Evolutionary conservation across 2,329 filamentous ascomycete genomes (phyloP).

Genomic region (Aureobasidium sp.): DNA sequence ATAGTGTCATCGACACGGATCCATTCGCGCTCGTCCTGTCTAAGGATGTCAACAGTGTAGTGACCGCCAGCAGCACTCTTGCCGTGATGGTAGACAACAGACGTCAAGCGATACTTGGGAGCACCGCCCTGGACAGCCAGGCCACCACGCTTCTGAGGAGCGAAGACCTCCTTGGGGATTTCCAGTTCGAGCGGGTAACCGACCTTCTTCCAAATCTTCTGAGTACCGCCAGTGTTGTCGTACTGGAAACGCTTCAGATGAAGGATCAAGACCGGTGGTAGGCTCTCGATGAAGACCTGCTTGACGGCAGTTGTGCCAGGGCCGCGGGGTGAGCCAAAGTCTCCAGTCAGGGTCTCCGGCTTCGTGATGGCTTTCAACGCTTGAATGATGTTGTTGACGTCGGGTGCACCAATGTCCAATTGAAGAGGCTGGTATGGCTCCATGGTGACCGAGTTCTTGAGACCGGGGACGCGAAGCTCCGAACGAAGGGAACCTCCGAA

Average conservation of each 20-base stretch:
- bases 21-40: conserved; percentile 94
- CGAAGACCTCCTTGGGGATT: conserved; percentile 83
- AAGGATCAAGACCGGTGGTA: conserved; percentile 85
- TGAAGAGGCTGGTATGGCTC: conserved; percentile 93
- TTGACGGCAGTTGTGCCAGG: conserved; percentile 75
- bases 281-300: conserved; percentile 85
- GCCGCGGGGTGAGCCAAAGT: conserved; percentile 73
- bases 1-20: conserved; percentile 91
- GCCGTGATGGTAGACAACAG: conserved; percentile 94
- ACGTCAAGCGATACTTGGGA: conserved; percentile 77
- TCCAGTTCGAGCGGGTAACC: conserved; percentile 93
- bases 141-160: conserved; percentile 61
- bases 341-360: conserved; percentile 74
- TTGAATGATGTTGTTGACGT: conserved; percentile 86
- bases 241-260: conserved; percentile 98
- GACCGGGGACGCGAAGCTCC: conserved; percentile 75
- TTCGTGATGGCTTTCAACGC: conserved; percentile 78
- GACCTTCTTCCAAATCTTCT: conserved; percentile 98
- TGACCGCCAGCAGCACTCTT: conserved; percentile 94
- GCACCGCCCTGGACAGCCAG: conserved; percentile 58
- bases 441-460: conserved; percentile 83
- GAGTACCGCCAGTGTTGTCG: conserved; percentile 75
- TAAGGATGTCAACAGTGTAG: conserved; percentile 93
- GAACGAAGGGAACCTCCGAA: conserved; percentile 89
- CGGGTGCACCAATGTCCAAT: conserved; percentile 80